phyloP scores from a whole-genome alignment of 352 stramenopile genomes.

The Pythium folliculosum region DNA sequence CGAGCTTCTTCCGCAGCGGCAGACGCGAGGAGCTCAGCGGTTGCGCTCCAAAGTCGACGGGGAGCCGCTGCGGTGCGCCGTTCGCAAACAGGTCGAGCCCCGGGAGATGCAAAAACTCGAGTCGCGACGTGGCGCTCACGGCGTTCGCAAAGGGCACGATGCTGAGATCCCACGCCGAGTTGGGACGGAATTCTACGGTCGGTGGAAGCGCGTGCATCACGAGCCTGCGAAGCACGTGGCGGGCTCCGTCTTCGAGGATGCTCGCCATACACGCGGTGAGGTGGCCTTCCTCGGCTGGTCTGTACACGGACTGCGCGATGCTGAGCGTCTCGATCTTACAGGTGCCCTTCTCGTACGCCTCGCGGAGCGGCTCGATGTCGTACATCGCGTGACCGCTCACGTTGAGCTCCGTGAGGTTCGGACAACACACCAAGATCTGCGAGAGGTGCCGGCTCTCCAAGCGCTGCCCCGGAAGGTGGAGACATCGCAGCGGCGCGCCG shows the following conservation, averaged over 20 bases:
- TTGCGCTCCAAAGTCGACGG: not conserved
- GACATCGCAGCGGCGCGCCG: not conserved
- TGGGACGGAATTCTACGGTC: not conserved
- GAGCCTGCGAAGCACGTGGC: constrained; percentile 8
- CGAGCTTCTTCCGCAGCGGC: constrained; percentile 15
- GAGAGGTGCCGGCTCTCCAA: constrained; percentile 2
- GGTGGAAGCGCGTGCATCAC: not conserved
- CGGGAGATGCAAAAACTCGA: constrained; percentile 14
- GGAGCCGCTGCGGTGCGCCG: not conserved
- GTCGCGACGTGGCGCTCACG: not conserved
- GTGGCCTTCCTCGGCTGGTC: not conserved
- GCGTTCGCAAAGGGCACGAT: not conserved
- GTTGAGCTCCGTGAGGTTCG: constrained; percentile 20
- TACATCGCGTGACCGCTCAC: constrained; percentile 3
- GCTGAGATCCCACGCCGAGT: not conserved
- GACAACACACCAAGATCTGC: constrained; percentile 11
- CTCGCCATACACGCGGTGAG: not conserved
- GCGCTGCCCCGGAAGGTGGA: not conserved
- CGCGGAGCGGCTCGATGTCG: not conserved
- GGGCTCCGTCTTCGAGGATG: constrained; percentile 4
- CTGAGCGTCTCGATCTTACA: constrained; percentile 14
- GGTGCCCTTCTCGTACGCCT: not conserved
- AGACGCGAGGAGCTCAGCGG: constrained; percentile 13
- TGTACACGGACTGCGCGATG: constrained; percentile 4
- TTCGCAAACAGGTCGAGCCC: constrained; percentile 6